Evolutionary conservation across 495 filamentous ascomycete species (phyloP).

Genomic region (Penicillium coffeae): DNA sequence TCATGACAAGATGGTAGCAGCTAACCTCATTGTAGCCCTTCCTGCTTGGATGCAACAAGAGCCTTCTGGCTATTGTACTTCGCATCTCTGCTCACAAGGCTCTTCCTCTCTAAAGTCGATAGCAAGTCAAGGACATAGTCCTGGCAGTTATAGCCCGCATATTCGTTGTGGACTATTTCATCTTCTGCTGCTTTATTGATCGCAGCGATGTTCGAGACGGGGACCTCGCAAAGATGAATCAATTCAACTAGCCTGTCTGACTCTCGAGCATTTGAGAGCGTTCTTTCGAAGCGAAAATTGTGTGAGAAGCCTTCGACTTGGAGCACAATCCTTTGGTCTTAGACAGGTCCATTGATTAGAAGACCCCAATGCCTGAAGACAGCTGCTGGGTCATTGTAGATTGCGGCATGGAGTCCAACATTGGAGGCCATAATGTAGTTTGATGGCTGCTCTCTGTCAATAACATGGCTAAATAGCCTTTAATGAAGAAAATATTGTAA

Average conservation of each 20-base stretch:
- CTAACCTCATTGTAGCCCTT: no score
- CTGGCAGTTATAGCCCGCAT: conserved; percentile 1
- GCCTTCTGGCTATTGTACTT: not conserved
- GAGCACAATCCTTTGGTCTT: not conserved
- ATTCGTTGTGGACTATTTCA: not conserved
- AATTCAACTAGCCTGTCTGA: not conserved
- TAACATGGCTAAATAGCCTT: no score
- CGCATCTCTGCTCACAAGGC: not conserved
- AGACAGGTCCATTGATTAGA: not conserved
- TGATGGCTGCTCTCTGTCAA: no score
- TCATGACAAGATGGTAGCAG: no score
- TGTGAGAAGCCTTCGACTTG: not conserved
- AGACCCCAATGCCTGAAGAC: conserved; percentile 2
- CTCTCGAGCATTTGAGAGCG: not conserved
- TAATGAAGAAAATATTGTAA: no score
- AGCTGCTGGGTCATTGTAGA: no score
- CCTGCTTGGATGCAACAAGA: not conserved
- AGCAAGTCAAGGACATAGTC: conserved; percentile 3
- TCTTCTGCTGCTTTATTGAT: not conserved
- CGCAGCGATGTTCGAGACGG: not conserved
- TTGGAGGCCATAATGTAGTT: no score
- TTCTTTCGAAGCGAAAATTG: not conserved
- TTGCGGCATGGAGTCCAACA: no score
- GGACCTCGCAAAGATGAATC: not conserved
- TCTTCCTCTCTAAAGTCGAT: not conserved